Conservation (phyloP, 2,329 filamentous ascomycete species). For the Epichloe brachyelytri region DNA sequence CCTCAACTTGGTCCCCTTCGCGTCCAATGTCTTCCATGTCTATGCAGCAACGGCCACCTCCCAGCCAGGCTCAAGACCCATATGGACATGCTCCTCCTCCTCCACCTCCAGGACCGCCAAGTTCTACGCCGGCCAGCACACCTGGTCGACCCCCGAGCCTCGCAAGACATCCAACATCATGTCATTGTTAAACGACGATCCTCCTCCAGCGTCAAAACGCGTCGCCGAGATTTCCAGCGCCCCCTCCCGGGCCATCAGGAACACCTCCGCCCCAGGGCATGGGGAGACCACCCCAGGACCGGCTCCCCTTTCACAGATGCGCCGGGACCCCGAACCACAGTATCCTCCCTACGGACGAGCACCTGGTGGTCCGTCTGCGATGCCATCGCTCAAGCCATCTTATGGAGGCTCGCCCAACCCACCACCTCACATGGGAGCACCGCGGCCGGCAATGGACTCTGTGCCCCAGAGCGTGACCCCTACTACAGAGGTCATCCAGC, state of each 20-base stretch:
- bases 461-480: constrained; percentile 28
- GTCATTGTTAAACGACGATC: constrained; percentile 49
- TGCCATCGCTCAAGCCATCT: constrained; percentile 43
- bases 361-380: constrained; percentile 27
- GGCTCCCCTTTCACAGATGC: constrained; percentile 28
- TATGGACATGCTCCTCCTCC: constrained; percentile 18
- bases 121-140: constrained; percentile 1
- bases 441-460: constrained; percentile 30
- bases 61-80: constrained; percentile 18
- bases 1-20: constrained; percentile 27
- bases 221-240: constrained; percentile 32
- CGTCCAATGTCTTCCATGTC: constrained; percentile 25
- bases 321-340: constrained; percentile 36
- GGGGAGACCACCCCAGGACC: constrained; percentile 23
- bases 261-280: constrained; percentile 38
- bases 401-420: constrained; percentile 36
- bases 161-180: constrained; percentile 52
- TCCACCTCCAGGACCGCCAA: constrained; percentile 11
- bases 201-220: constrained; percentile 36
- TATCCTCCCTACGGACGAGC: constrained; percentile 33
- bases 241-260: constrained; percentile 26
- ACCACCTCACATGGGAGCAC: constrained; percentile 30
- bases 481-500: constrained; percentile 32
- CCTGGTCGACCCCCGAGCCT: constrained; percentile 31
- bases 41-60: constrained; percentile 22